A percentile compares a stretch with the other conserved stretches of the same genome.
Conservation (phyloP, 495 filamentous ascomycete species). For the Pyrenula massariospora region DNA sequence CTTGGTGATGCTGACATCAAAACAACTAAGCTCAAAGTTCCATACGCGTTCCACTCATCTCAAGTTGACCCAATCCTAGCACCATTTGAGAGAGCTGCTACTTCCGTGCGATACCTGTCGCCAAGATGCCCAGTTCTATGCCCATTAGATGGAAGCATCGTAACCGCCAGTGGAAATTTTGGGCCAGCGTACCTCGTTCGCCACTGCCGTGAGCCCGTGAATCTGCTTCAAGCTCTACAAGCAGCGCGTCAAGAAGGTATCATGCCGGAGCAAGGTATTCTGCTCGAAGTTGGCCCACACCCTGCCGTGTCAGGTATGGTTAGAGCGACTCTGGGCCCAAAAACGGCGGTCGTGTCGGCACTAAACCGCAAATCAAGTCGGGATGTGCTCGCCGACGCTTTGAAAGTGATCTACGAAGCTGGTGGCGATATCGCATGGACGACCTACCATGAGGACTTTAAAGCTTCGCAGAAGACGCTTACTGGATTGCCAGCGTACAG, state of each 20-base stretch:
- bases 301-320: slow-evolving; percentile 48
- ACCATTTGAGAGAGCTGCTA: slow-evolving; percentile 37
- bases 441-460: slow-evolving; percentile 33
- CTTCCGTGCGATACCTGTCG: slow-evolving; percentile 32
- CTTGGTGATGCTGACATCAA: slow-evolving; percentile 42
- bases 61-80: slow-evolving; percentile 57
- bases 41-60: slow-evolving; percentile 59
- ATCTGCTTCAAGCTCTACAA: slow-evolving; percentile 55
- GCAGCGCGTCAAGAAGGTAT: slow-evolving; percentile 34
- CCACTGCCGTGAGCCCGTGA: slow-evolving; percentile 61
- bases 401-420: slow-evolving; percentile 22
- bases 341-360: slow-evolving; percentile 35
- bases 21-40: slow-evolving; percentile 45
- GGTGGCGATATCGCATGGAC: slow-evolving; percentile 32
- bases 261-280: slow-evolving; percentile 26
- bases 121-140: slow-evolving; percentile 46
- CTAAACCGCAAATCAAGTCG: slow-evolving; percentile 39
- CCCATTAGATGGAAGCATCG: slow-evolving; percentile 39
- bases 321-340: slow-evolving; percentile 42
- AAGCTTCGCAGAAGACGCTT: slow-evolving; percentile 23
- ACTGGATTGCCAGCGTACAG: slow-evolving; percentile 34
- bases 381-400: slow-evolving; percentile 28
- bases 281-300: slow-evolving; percentile 50
- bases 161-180: slow-evolving; percentile 39
- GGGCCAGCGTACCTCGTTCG: slow-evolving; percentile 47